Base-by-base conservation (phyloP, 345 rosid species). In the Eucalyptus grandis region DNA sequence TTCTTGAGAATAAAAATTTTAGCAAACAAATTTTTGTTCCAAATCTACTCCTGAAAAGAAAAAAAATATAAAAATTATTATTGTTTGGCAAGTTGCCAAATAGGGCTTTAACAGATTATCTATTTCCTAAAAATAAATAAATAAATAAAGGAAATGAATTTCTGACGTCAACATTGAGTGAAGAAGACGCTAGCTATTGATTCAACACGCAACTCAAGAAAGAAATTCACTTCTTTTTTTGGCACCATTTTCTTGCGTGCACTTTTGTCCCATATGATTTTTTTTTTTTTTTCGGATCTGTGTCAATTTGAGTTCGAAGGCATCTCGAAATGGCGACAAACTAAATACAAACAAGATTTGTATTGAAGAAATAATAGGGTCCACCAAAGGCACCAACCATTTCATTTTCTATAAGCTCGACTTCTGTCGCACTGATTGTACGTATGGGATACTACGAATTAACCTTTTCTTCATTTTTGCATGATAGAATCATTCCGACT, bases 1-100 rank as follows among this genome's bases (percentile, higher is more conserved):
- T 14, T 50, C 1, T 14, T 0, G 7, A 0, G 0, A 50, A 50
- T 14, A 50, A 50, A 50, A 50, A 50, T 50, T 50, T 50, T 50
- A 50, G 0, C 17, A 50, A 50, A 50, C 53, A 0, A 50, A 50
- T 14, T 14, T 50, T 50, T 50, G 17, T 50, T 14, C 1, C 6
- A 50, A 15, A 14, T 49, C 17, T 49, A 49, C 1, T 49, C 7
- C 51, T 0, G 5, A 5, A 14, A 49, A 46, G 2, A 14, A 13
- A 49, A 49, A 49, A 14, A 49, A 49, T 5, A 49, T 5, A 49
- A 0, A 49, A 49, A 49, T 49, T 14, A 17, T 49, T 14, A 49
- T 14, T 1, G 7, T 14, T 49, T 49, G 0, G 3, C 3, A 49
- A 14, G 14, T 14, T 49, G 5, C 51, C 51, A 49, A 49, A 49